Percentiles rank a stretch among this genome's conserved stretches.
Evolutionary conservation across 1,284 basidiomycete species (phyloP).

Genomic region (Rhodotorula sp.): DNA sequence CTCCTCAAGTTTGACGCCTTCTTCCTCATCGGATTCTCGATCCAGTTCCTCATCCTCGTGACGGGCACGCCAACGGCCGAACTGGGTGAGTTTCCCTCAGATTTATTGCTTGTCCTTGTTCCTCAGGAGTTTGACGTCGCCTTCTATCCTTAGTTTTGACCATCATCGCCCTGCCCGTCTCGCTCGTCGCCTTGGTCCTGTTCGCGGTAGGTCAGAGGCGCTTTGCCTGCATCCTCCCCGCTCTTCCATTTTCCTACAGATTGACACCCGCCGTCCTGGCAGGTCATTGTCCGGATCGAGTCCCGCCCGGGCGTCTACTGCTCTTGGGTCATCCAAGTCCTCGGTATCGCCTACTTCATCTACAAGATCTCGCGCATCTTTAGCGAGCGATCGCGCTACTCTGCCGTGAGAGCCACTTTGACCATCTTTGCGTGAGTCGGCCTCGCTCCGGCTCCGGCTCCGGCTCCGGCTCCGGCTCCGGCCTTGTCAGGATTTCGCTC

Average conservation of each 20-base stretch:
- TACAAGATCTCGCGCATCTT: conserved; percentile 39
- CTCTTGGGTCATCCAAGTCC: conserved; percentile 17
- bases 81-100: not conserved
- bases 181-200: conserved; percentile 27
- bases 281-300: conserved; percentile 32
- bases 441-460: not conserved
- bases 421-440: conserved; percentile 28
- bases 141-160: conserved; percentile 17
- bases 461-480: no score
- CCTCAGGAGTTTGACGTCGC: not conserved
- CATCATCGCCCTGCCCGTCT: conserved; percentile 34
- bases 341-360: conserved; percentile 38
- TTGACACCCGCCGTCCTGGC: not conserved
- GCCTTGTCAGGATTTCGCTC: no score
- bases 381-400: conserved; percentile 21
- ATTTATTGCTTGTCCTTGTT: not conserved
- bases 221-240: no score
- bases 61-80: conserved; percentile 32
- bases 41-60: conserved; percentile 42
- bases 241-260: not conserved
- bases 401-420: conserved; percentile 25
- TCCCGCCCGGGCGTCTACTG: conserved; percentile 17
- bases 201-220: conserved; percentile 12
- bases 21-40: conserved; percentile 22
- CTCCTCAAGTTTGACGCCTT: conserved; percentile 38